phyloP scores from a whole-genome alignment of 2,329 filamentous ascomycete genomes.

The Neurospora sp. region DNA sequence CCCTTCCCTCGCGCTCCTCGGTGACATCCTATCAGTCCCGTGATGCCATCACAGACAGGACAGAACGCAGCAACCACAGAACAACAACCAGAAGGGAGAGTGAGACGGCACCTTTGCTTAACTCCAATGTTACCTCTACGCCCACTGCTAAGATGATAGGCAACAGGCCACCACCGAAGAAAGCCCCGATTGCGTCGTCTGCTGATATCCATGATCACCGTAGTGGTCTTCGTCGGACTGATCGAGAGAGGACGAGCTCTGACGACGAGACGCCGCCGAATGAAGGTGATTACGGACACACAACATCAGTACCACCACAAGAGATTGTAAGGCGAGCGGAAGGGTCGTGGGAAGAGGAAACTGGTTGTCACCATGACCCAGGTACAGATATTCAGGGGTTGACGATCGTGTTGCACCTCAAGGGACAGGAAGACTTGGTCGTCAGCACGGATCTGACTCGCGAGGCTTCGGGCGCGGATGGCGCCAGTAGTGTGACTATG shows the following conservation, averaged over 20 bases:
- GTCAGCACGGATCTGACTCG: slow-evolving; percentile 37
- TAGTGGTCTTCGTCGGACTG: neutral
- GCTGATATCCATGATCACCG: neutral
- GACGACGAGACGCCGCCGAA: neutral
- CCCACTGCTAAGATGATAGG: neutral
- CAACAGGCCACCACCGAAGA: neutral
- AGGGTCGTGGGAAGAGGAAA: neutral
- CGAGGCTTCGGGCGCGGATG: slow-evolving; percentile 2
- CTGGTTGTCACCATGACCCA: slow-evolving; percentile 19
- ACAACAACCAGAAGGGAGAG: neutral
- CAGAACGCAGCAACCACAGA: neutral
- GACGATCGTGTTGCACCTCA: slow-evolving; percentile 41
- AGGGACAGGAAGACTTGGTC: slow-evolving; percentile 38
- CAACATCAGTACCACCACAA: neutral
- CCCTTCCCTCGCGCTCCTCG: neutral
- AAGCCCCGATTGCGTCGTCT: neutral
- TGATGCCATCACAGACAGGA: neutral
- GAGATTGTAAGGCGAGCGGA: neutral
- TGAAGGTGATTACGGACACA: neutral
- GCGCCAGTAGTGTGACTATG: neutral
- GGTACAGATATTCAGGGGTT: slow-evolving; percentile 36
- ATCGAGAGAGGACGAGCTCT: slow-evolving; percentile 6
- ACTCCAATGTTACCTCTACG: neutral
- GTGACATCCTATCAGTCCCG: neutral
- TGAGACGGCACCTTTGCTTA: neutral